Base-by-base conservation (phyloP, 768 basidiomycete genomes). In the Crucibulum laeve region DNA sequence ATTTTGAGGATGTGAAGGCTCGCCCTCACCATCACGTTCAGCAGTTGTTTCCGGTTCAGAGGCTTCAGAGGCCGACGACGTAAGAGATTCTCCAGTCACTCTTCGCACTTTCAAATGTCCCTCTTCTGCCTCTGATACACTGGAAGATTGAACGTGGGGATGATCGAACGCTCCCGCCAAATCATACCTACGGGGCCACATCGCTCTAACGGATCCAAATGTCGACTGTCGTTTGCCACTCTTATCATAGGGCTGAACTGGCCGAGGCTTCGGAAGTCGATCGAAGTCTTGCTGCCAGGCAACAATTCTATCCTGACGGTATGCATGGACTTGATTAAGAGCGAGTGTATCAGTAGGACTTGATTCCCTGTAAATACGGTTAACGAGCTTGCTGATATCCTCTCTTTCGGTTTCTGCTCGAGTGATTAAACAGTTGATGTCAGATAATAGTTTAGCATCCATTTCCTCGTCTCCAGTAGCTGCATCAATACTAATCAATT, bases 221-320 rank as follows among this genome's bases (percentile, higher is more conserved):
- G 83, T 73, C 17, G 87, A 84, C 4, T 71, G 56, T 48, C 78
- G 70, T 43, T 79, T 79, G 26, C 67, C 65, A 42, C 59, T 68
- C 51, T 72, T 76, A 44, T 81, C 83, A 10, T 64, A 49, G 1
- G 63, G 53, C 58, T 74, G 70, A 49, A 62, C 61, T 53, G 73
- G 69, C 53, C 79, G 84, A 43, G 75, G 83, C 55, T 86, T 89
- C 5, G 86, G 85, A 22, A 97, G 72, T 40, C 82, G 79, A 53
- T 91, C 87, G 52, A 95, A 92, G 57, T 97, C 92, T 48, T 79
- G 79, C 61, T 99, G 93, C 90, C 94, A 97, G n/a, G 87, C 89
- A 13, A 95, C 91, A 37, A 95, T 91, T 59, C 86, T 87, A 53
- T 95, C 91, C 66, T 97, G 95, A 36, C 93, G 76, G 47, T 82